Evolutionary conservation across 345 rosid genomes (phyloP), one percentile per base, ranked within the genome.

Genomic region (Melastoma malabathricum): DNA sequence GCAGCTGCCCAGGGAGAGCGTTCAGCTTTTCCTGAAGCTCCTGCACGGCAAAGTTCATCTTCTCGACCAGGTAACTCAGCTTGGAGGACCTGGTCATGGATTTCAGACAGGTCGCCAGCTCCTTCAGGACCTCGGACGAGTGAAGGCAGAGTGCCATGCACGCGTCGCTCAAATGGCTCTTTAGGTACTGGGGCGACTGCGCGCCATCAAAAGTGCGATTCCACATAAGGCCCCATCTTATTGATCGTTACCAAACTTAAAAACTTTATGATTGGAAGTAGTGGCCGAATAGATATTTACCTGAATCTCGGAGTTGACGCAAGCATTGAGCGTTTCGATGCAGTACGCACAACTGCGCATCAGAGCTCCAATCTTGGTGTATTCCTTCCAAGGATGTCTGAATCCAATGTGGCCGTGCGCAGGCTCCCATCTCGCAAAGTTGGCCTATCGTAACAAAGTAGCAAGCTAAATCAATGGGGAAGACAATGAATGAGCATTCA

Each of bases 391-490:
- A 53, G 96, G 96, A 73, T 83, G 83, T 17, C 75, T 3, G 51
- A 81, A 84, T 59, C 38, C 72, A 68, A 84, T 77, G 47, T 64
- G 69, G 45, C 96, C 94, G 49, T 78, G 94, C 29, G 80, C 72
- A 6, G 90, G 94, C 59, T 87, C 96, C 94, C 96, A 87, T 62
- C 78, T 72, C 0, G 88, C 90, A 58, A 79, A 71, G 58, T 64
- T 76, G 22, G 88, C 81, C 94, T 79, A 60, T 29, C 38, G 6
- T n/a, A n/a, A n/a, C n/a, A n/a, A n/a, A n/a, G n/a, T n/a, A n/a
- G n/a, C n/a, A n/a, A n/a, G n/a, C n/a, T n/a, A n/a, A n/a, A n/a
- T n/a, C n/a, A n/a, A n/a, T n/a, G n/a, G n/a, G n/a, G n/a, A n/a
- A n/a, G n/a, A n/a, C n/a, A n/a, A n/a, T n/a, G n/a, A n/a, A n/a